Percentiles rank a stretch among this genome's conserved stretches.
These are phyloP conservation scores for Selaginella tamariscina DNA, from an alignment of 75 land plant genomes.

Conservation along the genomic window DNA sequence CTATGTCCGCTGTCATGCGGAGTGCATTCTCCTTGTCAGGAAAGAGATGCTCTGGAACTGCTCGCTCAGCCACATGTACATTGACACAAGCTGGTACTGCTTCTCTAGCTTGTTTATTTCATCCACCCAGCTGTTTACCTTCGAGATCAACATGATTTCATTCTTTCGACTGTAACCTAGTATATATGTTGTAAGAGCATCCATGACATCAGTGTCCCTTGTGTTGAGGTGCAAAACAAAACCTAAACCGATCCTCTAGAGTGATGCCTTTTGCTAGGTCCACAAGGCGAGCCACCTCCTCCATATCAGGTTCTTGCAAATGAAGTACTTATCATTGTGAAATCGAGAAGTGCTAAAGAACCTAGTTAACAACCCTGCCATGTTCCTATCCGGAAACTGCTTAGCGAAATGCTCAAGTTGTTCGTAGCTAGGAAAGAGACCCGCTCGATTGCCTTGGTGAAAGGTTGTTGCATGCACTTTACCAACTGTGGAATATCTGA, in stretches of 20 bases:
- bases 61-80: too few relatives aligned
- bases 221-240: constrained; percentile 92
- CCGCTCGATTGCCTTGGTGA: constrained; percentile 64
- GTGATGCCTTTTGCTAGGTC: constrained; percentile 68
- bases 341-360: constrained; percentile 56
- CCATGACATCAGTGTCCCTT: constrained; percentile 73
- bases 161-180: too few relatives aligned
- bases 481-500: constrained; percentile 64
- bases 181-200: too few relatives aligned
- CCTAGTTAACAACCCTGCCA: constrained; percentile 51
- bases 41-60: too few relatives aligned
- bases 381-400: constrained; percentile 45
- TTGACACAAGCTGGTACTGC: too few relatives aligned
- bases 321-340: constrained; percentile 87
- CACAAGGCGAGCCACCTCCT: constrained; percentile 72
- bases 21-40: too few relatives aligned
- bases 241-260: constrained; percentile 70
- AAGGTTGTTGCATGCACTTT: constrained; percentile 67
- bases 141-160: too few relatives aligned
- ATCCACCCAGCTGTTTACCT: too few relatives aligned
- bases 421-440: constrained; percentile 87
- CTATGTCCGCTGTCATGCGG: too few relatives aligned
- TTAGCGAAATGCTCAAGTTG: constrained; percentile 87
- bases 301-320: constrained; percentile 59
- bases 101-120: too few relatives aligned